These are phyloP conservation scores for Penicillium oxalicum DNA, from an alignment of 2,329 filamentous ascomycete species.

Conservation along the genomic window DNA sequence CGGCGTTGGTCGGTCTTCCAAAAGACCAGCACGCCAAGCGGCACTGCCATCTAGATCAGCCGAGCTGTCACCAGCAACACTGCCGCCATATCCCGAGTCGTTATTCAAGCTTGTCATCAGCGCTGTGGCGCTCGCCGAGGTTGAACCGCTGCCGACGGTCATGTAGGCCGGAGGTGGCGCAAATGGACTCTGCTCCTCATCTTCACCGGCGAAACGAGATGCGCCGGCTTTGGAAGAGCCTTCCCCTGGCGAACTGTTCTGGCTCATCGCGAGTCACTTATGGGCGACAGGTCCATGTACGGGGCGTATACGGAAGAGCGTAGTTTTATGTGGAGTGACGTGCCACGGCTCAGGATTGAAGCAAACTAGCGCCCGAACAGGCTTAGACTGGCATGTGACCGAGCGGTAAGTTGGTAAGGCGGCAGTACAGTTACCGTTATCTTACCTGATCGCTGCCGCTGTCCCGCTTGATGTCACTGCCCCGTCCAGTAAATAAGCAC, in stretches of 20 bases:
- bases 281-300: slow-evolving; percentile 14
- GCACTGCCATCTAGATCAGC: slow-evolving; percentile 38
- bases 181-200: slow-evolving; percentile 26
- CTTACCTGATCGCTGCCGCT: slow-evolving; percentile 7
- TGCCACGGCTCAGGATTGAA: slow-evolving; percentile 7
- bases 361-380: slow-evolving; percentile 10
- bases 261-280: slow-evolving; percentile 34
- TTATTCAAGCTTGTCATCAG: slow-evolving; percentile 75
- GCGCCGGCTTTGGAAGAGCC: slow-evolving; percentile 34
- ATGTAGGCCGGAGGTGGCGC: slow-evolving; percentile 61
- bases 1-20: slow-evolving; percentile 54
- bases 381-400: slow-evolving; percentile 25
- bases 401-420: slow-evolving; percentile 1
- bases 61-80: slow-evolving; percentile 59
- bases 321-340: slow-evolving; percentile 21
- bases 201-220: slow-evolving; percentile 26
- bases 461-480: slow-evolving; percentile 25
- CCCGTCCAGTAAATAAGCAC: slow-evolving; percentile 9
- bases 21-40: slow-evolving; percentile 51
- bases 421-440: slow-evolving; percentile 9
- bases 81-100: slow-evolving; percentile 90
- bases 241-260: slow-evolving; percentile 36
- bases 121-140: slow-evolving; percentile 72
- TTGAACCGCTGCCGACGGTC: slow-evolving; percentile 77
- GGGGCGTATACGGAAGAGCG: slow-evolving; percentile 15